These are phyloP conservation scores for Lactifluus piperatus DNA, from an alignment of 768 basidiomycete genomes.

Conservation along the genomic window DNA sequence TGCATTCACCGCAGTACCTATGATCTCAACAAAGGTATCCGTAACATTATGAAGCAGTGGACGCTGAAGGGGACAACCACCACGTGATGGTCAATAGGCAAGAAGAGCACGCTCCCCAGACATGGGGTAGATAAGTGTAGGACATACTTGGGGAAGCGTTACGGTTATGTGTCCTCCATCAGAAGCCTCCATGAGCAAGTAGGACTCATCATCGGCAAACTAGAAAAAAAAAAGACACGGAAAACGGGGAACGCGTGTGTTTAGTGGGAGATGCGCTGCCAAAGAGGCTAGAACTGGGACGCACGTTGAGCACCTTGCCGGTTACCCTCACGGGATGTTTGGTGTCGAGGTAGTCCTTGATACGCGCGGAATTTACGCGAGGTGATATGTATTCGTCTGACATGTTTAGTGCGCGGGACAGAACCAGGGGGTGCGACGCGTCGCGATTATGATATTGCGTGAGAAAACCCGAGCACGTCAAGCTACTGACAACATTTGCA, in stretches of 20 bases:
- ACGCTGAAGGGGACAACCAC: background rate
- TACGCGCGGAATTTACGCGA: constrained; percentile 16
- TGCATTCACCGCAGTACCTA: constrained; percentile 50
- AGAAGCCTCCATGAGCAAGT: constrained; percentile 13
- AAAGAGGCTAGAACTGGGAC: too few species aligned
- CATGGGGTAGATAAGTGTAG: too few species aligned
- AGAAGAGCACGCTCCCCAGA: too few species aligned
- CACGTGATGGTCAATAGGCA: background rate
- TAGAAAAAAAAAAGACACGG: background rate
- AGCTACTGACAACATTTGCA: too few species aligned
- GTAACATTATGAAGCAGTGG: constrained; percentile 35
- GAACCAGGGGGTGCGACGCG: too few species aligned
- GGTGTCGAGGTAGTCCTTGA: constrained; percentile 8
- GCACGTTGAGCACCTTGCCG: constrained; percentile 17
- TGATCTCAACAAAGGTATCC: constrained; percentile 51
- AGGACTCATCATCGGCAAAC: constrained; percentile 13
- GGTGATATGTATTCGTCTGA: constrained; percentile 5
- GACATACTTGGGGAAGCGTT: constrained; percentile 1
- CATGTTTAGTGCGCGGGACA: too few species aligned
- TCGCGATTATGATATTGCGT: too few species aligned
- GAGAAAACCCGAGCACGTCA: too few species aligned
- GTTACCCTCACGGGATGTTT: constrained; percentile 9
- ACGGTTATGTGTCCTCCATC: constrained; percentile 17
- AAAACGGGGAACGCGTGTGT: background rate
- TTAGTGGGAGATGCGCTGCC: too few species aligned